Percentiles rank a stretch among this genome's conserved stretches.
These are phyloP conservation scores for Heliosperma pusillum DNA, from an alignment of 148 eudicot species.

Conservation along the genomic window DNA sequence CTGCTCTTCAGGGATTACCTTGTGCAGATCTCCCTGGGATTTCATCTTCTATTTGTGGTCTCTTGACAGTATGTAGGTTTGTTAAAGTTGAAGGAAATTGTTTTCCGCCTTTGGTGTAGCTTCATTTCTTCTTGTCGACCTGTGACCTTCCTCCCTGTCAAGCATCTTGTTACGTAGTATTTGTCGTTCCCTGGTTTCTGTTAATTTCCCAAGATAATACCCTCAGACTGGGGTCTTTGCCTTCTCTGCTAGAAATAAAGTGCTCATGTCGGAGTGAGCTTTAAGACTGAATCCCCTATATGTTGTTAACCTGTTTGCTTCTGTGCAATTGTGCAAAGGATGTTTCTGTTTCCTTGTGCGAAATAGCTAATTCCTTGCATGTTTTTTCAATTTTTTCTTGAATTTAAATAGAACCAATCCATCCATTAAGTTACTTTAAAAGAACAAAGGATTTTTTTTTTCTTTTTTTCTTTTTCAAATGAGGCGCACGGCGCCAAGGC, in stretches of 20 bases:
- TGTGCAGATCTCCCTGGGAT: conserved; percentile 13
- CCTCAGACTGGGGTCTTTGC: neutral
- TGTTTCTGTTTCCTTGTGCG: neutral
- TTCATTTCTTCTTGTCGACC: conserved; percentile 1
- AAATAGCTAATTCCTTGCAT: too few relatives aligned
- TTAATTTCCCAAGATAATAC: conserved; percentile 4
- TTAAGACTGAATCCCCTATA: neutral
- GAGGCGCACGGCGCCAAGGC: too few relatives aligned
- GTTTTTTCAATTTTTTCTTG: too few relatives aligned
- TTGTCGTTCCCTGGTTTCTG: conserved; percentile 1
- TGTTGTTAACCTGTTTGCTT: neutral
- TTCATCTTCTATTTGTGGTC: neutral
- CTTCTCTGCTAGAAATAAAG: conserved; percentile 9
- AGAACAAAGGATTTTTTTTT: too few relatives aligned
- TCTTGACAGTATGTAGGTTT: conserved; percentile 20
- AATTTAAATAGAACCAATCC: too few relatives aligned
- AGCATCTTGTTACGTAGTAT: neutral
- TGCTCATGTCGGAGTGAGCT: neutral
- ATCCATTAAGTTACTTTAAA: too few relatives aligned
- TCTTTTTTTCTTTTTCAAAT: too few relatives aligned
- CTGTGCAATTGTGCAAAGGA: neutral
- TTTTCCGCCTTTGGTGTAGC: conserved; percentile 12
- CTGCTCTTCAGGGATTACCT: conserved; percentile 10
- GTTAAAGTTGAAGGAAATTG: neutral
- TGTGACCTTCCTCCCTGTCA: conserved; percentile 2